phyloP scores from a whole-genome alignment of 495 filamentous ascomycete species.

The Pseudevernia furfuracea region DNA sequence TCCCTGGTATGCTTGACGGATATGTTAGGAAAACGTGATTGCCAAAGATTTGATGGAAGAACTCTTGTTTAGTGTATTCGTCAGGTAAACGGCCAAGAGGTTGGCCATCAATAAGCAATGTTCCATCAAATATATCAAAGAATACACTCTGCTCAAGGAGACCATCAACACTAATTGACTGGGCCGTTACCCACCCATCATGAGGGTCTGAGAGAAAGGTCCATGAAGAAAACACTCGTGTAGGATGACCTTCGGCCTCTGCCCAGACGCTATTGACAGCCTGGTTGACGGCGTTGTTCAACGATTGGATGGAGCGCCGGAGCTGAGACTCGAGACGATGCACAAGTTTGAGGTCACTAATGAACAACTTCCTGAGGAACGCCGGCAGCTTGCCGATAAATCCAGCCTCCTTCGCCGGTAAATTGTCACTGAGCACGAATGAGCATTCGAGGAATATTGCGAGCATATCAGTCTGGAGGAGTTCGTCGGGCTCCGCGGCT shows the following conservation, averaged over 20 bases:
- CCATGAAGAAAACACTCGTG: conserved; percentile 16
- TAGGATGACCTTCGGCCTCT: conserved; percentile 5
- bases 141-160: conserved; percentile 26
- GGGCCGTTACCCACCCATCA: conserved; percentile 15
- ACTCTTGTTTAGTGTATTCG: conserved; percentile 31
- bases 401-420: conserved; percentile 12
- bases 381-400: conserved; percentile 13
- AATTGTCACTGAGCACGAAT: conserved; percentile 20
- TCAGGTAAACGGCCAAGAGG: conserved; percentile 42
- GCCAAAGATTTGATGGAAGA: conserved; percentile 43
- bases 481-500: not conserved
- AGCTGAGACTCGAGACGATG: conserved; percentile 33
- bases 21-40: conserved; percentile 39
- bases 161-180: not conserved
- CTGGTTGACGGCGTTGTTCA: conserved; percentile 15
- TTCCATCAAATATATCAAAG: conserved; percentile 42
- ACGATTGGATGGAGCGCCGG: conserved; percentile 23
- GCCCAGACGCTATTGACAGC: conserved; percentile 20
- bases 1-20: conserved; percentile 39
- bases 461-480: conserved; percentile 9
- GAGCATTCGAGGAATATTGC: conserved; percentile 20
- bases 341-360: conserved; percentile 43
- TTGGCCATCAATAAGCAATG: conserved; percentile 42
- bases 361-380: conserved; percentile 30
- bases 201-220: conserved; percentile 11